A percentile compares a stretch with the other conserved stretches of the same genome.
Conservation (phyloP, 768 basidiomycete species). For the Tremella mesenterica region DNA sequence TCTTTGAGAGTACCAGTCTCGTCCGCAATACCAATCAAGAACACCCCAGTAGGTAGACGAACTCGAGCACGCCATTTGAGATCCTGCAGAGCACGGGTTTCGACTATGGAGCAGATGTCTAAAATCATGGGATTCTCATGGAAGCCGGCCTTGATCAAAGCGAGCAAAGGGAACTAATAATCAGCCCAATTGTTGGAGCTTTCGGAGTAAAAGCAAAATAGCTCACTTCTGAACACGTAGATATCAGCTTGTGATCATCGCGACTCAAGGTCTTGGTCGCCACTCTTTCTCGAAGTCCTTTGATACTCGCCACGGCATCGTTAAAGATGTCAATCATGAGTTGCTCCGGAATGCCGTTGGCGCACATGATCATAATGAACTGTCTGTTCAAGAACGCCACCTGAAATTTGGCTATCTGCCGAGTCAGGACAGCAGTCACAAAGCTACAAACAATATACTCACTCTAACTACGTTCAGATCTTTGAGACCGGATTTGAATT, state of each 20-base stretch:
- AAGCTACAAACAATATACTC: constrained; percentile 5
- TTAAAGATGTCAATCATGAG: constrained; percentile 38
- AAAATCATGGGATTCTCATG: constrained; percentile 33
- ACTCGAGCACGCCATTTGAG: constrained; percentile 42
- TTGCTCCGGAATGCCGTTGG: constrained; percentile 30
- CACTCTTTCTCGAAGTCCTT: constrained; percentile 28
- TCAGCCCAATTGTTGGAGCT: not conserved
- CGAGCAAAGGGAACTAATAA: constrained; percentile 32
- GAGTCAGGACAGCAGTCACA: constrained; percentile 8
- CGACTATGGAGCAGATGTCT: constrained; percentile 35
- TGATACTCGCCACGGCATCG: constrained; percentile 27
- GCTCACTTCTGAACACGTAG: constrained; percentile 23
- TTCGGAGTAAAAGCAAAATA: not conserved
- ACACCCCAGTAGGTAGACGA: constrained; percentile 33
- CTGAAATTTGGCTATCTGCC: constrained; percentile 36
- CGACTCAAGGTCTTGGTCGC: constrained; percentile 6
- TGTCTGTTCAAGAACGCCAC: constrained; percentile 42
- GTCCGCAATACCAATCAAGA: constrained; percentile 42
- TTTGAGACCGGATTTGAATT: constrained; percentile 29
- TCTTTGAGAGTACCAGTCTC: constrained; percentile 33
- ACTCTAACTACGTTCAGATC: constrained; percentile 42
- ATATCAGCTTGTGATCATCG: constrained; percentile 23
- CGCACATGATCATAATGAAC: constrained; percentile 42
- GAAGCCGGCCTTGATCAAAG: constrained; percentile 35
- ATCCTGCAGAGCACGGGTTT: constrained; percentile 39